Percentiles rank a stretch among this genome's conserved stretches.
Conservation (phyloP, 2,329 filamentous ascomycete species). For the Teratosphaeria viscida region DNA sequence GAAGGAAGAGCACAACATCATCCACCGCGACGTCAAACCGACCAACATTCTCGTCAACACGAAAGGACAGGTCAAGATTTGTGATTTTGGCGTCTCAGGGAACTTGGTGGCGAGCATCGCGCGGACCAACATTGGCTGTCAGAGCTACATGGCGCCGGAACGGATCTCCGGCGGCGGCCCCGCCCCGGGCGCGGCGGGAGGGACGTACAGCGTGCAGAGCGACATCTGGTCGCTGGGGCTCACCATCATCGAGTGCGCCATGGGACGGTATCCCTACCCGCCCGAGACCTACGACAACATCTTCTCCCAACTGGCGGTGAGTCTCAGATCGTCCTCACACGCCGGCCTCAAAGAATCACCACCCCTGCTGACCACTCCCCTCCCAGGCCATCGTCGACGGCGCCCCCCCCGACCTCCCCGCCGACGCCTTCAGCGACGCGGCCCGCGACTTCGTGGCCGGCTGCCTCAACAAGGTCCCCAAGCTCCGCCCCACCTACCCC, state of each 20-base stretch:
- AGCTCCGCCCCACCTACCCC: conserved; percentile 84
- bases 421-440: conserved; percentile 63
- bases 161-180: conserved; percentile 81
- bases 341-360: background rate
- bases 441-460: conserved; percentile 79
- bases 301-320: conserved; percentile 90
- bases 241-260: conserved; percentile 90
- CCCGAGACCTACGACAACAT: conserved; percentile 97
- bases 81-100: conserved; percentile 94
- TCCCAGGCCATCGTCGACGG: conserved; percentile 89
- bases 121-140: conserved; percentile 96
- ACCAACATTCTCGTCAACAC: conserved; percentile 96
- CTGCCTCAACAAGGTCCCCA: conserved; percentile 87
- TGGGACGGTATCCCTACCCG: conserved; percentile 90
- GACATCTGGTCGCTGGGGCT: conserved; percentile 95
- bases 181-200: conserved; percentile 58
- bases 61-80: conserved; percentile 88
- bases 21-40: conserved; percentile 95
- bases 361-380: background rate
- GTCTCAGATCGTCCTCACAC: conserved; percentile 24
- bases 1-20: conserved; percentile 98
- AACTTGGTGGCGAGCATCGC: conserved; percentile 96
- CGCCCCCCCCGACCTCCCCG: conserved; percentile 80
- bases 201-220: conserved; percentile 94
- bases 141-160: conserved; percentile 98